Evolutionary conservation across 1,284 basidiomycete genomes (phyloP).

Genomic region (Malassezia globosa): DNA sequence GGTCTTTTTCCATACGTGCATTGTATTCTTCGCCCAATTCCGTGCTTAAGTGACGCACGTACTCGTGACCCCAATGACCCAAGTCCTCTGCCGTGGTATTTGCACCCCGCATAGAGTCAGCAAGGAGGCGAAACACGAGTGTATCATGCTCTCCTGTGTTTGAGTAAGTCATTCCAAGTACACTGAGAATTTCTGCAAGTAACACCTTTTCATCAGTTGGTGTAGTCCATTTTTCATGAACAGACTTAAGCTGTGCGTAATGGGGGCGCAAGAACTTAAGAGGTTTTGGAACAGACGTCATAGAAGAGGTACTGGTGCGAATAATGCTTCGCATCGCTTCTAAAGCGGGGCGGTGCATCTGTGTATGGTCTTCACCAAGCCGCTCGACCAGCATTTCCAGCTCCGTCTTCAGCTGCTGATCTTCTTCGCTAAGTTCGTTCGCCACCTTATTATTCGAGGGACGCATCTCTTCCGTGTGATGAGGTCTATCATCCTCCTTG

Average conservation of each 20-base stretch:
- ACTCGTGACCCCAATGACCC: conserved; percentile 96
- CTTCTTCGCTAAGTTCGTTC: conserved; percentile 78
- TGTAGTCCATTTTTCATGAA: conserved; percentile 33
- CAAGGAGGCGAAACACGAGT: conserved; percentile 50
- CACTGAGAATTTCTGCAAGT: conserved; percentile 95
- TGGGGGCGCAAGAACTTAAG: conserved; percentile 95
- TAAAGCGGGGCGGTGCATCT: conserved; percentile 76
- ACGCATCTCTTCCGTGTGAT: conserved; percentile 27
- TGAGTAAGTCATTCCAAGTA: conserved; percentile 99
- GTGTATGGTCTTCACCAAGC: conserved; percentile 74
- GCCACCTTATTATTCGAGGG: conserved; percentile 25
- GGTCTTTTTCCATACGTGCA: conserved; percentile 44
- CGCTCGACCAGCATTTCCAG: conserved; percentile 95
- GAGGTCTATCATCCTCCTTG: conserved; percentile 30
- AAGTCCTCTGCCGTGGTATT: conserved; percentile 54
- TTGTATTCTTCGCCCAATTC: conserved; percentile 90
- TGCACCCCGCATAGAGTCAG: conserved; percentile 21
- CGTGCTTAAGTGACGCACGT: conserved; percentile 89
- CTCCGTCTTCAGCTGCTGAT: conserved; percentile 82
- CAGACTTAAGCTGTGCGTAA: conserved; percentile 64
- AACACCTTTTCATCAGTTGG: conserved; percentile 57
- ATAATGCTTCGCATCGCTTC: conserved; percentile 90
- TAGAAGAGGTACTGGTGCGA: conserved; percentile 89
- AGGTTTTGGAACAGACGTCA: conserved; percentile 99
- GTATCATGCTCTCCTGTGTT: conserved; percentile 91